Evolutionary conservation across 179 eudicot genomes (phyloP).

Genomic region (Gypsophila paniculata): DNA sequence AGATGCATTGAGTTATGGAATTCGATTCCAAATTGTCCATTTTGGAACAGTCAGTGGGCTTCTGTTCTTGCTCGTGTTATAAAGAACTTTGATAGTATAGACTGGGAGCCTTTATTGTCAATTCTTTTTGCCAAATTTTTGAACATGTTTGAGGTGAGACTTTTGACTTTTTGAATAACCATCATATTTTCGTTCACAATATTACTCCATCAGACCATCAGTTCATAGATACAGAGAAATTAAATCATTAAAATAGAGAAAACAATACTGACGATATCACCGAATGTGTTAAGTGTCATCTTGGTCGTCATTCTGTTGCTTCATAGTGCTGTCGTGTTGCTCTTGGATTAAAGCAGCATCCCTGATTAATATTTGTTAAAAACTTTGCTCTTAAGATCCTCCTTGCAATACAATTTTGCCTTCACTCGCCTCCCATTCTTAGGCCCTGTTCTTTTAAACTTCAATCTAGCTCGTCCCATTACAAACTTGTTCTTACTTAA

Average conservation of each 20-base stretch:
- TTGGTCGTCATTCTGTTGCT: background rate
- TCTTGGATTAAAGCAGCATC: too few relatives aligned
- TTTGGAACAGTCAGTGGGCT: slow-evolving; percentile 97
- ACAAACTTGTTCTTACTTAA: too few relatives aligned
- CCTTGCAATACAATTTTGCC: background rate
- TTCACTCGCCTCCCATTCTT: background rate
- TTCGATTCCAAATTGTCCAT: slow-evolving; percentile 82
- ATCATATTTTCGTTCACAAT: background rate
- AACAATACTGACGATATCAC: too few relatives aligned
- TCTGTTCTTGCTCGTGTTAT: slow-evolving; percentile 88
- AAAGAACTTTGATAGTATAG: slow-evolving; percentile 57
- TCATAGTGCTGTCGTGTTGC: background rate
- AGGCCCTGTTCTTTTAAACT: too few relatives aligned
- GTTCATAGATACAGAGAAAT: background rate
- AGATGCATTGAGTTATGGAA: slow-evolving; percentile 61
- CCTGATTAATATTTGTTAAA: too few relatives aligned
- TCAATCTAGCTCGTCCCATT: too few relatives aligned
- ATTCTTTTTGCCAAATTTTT: slow-evolving; percentile 65
- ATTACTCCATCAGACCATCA: background rate
- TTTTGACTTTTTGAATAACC: background rate
- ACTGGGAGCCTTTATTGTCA: slow-evolving; percentile 78
- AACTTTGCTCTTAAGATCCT: too few relatives aligned
- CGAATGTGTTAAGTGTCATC: too few relatives aligned
- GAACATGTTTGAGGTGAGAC: slow-evolving; percentile 93
- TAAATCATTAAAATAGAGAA: too few relatives aligned